Evolutionary conservation across 306 rosid species (phyloP).

Genomic region (Gastrolobium bilobum): DNA sequence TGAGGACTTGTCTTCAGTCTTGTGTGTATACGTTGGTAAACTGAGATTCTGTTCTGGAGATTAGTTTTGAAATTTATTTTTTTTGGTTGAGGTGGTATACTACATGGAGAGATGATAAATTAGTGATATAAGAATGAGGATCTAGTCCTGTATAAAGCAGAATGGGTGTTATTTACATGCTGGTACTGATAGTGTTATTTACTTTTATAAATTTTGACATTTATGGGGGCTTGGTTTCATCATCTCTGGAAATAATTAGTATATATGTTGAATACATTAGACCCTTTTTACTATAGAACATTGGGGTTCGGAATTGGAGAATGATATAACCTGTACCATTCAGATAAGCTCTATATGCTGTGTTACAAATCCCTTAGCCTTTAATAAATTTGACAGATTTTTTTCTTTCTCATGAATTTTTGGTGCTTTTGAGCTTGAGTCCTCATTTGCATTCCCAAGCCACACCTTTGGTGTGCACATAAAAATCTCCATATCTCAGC

Average conservation of each 20-base stretch:
- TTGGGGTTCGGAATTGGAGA: conserved; percentile 18
- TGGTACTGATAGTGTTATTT: conserved; percentile 9
- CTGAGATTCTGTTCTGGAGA: conserved; percentile 20
- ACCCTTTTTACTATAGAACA: neutral
- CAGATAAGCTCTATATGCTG: neutral
- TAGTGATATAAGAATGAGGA: conserved; percentile 26
- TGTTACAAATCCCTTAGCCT: neutral
- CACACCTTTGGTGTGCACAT: conserved; percentile 10
- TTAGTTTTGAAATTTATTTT: neutral
- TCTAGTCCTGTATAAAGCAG: conserved; percentile 21
- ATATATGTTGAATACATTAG: conserved; percentile 31
- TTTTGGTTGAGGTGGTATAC: conserved; percentile 36
- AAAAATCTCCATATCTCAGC: conserved; percentile 19
- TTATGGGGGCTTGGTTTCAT: conserved; percentile 23
- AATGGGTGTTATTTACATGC: neutral
- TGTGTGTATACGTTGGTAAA: conserved; percentile 13
- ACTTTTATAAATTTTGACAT: conserved; percentile 32
- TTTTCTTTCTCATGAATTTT: neutral
- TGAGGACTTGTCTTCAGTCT: conserved; percentile 30
- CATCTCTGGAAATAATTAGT: conserved; percentile 40
- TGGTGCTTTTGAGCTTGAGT: conserved; percentile 32
- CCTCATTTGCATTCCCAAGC: conserved; percentile 22
- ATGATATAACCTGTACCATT: conserved; percentile 25
- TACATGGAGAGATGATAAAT: neutral
- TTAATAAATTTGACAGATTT: conserved; percentile 8